Evolutionary conservation across 2,329 filamentous ascomycete genomes (phyloP), one percentile per base, ranked within the genome.

Genomic region (Phaeosphaeriaceae sp.): DNA sequence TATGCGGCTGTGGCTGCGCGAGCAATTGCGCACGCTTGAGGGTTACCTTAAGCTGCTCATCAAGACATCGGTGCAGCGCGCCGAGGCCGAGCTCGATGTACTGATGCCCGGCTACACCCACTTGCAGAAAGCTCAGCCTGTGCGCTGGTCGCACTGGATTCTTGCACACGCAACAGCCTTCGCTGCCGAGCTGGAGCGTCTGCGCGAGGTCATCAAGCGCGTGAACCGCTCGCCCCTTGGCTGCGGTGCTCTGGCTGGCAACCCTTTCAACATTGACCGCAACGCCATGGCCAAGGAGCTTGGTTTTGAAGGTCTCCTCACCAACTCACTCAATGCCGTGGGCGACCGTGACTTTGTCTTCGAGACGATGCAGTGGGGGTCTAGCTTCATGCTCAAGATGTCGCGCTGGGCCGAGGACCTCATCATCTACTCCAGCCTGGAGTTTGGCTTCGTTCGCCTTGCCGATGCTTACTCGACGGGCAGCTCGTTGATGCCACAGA

Each of bases 61-160:
- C 42, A 82, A 86, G 69, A 89, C 93, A 48, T 86, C 89, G 15
- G 84, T 88, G 36, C 80, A 82, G 48, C 86, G 91, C 25, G 91
- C 92, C 1, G 90, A 92, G 82, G 78, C 82, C 36, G 91, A 95
- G 70, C 88, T 93, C 62, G 89, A 91, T 66, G 83, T 87, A 63
- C 76, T 96, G 70, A 95, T 96, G 90, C 92, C 92, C 1, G 91
- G 91, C 2, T 96, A 96, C 80, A 96, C 92, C 15, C 92, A 96
- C 78, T 80, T 95, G 36, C 92, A 96, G 80, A 89, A 91, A 53
- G 91, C 91, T 3, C 86, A 91, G 79, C 91, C 92, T 1, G 88
- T 96, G 66, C 84, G 90, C 60, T 96, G 90, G 90, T 88, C 85
- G 54, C 91, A 95, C 72, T 94, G 89, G 89, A 83, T 96, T 73